Evolutionary conservation across 2,329 filamentous ascomycete species (phyloP).

Genomic region (Fusarium nodosum): DNA sequence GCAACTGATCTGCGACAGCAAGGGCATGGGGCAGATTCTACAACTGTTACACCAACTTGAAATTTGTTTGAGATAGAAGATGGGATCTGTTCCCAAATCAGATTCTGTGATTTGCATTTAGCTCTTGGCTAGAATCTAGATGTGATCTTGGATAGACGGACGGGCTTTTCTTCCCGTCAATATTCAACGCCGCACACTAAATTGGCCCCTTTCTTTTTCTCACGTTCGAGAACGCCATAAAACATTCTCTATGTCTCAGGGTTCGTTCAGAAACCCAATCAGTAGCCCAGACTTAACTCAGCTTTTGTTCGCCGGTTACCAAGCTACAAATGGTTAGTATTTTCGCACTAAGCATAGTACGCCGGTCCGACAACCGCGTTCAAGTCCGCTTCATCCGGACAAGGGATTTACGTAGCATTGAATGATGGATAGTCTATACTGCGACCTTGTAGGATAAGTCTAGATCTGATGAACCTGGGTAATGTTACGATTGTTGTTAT

Average conservation of each 20-base stretch:
- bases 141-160: not conserved
- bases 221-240: not conserved
- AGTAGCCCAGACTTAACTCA: not conserved
- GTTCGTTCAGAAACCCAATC: not conserved
- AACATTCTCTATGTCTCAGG: constrained; percentile 3
- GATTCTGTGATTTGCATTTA: not conserved
- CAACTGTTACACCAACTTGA: not conserved
- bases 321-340: not conserved
- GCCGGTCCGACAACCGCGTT: not conserved
- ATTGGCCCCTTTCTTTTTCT: not conserved
- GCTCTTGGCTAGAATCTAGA: not conserved
- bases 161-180: too few relatives aligned
- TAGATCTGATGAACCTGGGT: not conserved
- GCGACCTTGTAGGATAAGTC: not conserved
- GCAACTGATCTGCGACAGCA: constrained; percentile 10
- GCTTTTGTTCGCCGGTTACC: not conserved
- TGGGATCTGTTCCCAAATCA: accelerated
- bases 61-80: not conserved
- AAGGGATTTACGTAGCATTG: not conserved
- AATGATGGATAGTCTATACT: not conserved
- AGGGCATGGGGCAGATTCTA: not conserved
- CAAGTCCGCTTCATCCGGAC: not conserved
- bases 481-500: constrained; percentile 1
- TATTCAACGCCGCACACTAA: too few relatives aligned
- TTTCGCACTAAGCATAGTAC: not conserved